Evolutionary conservation across 305 asterid genomes (phyloP), one percentile per base, ranked within the genome.

Genomic region (Stenogyne calaminthoides): DNA sequence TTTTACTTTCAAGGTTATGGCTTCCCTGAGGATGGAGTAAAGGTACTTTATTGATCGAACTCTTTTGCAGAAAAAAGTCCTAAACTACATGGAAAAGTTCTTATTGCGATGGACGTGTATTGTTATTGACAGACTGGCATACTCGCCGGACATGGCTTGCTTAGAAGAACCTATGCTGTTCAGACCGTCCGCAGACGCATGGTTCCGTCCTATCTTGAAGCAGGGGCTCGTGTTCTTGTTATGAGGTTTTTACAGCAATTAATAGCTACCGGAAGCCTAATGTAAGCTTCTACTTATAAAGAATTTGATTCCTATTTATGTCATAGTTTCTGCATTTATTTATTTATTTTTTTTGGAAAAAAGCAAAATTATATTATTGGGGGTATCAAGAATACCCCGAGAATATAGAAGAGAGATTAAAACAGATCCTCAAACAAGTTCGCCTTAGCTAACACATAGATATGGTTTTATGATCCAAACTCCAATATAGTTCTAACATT

Each of bases 11-110:
- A 87, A 71, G 96, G 96, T 15, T 87, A 90, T 80, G 96, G 97
- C 5, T 90, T 92, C 61, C 94, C 88, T 55, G 98, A 92, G 82
- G 92, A 90, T 69, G 96, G 98, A 69, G 52, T 92, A 34, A 87
- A 90, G 98, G 98, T 92, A 82, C 39, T 32, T 32, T 32, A 32
- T 32, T 6, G 2, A 32, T 32, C 7, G 36, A 32, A 1, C 3
- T 25, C 3, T 25, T 25, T 25, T 25, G 29, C 3, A 25, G 29
- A 25, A 25, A 25, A 25, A 25, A 3, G 29, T 1, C 29, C 3
- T 25, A 25, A 25, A 25, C 29, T 25, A 25, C 29, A 1, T 25
- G 29, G 29, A 25, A 25, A 25, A 25, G 29, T 25, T 25, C 29
- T 25, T 25, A 25, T 25, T 25, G 3, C 29, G 58, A 7, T 51